Conservation (phyloP, 2,329 filamentous ascomycete genomes). For the Periconia sp. region DNA sequence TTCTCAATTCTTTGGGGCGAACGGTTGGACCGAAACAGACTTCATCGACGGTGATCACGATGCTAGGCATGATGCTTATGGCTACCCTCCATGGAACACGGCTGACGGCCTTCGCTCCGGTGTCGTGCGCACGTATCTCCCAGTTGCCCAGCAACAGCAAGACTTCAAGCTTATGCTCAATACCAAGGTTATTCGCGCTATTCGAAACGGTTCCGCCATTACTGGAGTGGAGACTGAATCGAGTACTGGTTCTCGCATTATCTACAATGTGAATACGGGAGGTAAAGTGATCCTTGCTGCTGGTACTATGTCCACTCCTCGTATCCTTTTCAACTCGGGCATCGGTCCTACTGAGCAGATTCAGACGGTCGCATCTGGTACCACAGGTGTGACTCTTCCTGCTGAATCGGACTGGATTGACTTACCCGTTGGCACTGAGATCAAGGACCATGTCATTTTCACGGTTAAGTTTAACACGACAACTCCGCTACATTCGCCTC, state of each 20-base stretch:
- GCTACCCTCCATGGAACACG: constrained; percentile 71
- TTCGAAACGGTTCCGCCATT: constrained; percentile 65
- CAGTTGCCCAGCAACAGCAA: constrained; percentile 61
- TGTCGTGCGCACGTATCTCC: constrained; percentile 73
- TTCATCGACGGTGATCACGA: constrained; percentile 63
- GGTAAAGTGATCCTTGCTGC: constrained; percentile 72
- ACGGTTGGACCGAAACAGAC: constrained; percentile 69
- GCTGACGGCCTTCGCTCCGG: constrained; percentile 69
- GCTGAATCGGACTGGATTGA: constrained; percentile 54
- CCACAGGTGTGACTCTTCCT: constrained; percentile 50
- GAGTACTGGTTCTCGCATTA: constrained; percentile 46
- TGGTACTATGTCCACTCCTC: constrained; percentile 71
- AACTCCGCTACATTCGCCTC: constrained; percentile 21
- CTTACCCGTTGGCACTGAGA: constrained; percentile 54
- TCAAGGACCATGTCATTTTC: constrained; percentile 49
- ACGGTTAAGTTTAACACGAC: constrained; percentile 40
- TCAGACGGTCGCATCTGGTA: constrained; percentile 50
- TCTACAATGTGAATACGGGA: constrained; percentile 61
- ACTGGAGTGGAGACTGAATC: constrained; percentile 68
- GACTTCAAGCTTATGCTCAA: constrained; percentile 73
- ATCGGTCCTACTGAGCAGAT: constrained; percentile 66
- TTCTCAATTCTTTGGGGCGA: constrained; percentile 61
- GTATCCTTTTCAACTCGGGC: constrained; percentile 71
- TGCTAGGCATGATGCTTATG: constrained; percentile 65
- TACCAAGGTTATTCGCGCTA: constrained; percentile 68